Percentiles rank a stretch among this genome's conserved stretches.
Conservation (phyloP, 1,284 basidiomycete genomes). For the Omphalotus olearius region DNA sequence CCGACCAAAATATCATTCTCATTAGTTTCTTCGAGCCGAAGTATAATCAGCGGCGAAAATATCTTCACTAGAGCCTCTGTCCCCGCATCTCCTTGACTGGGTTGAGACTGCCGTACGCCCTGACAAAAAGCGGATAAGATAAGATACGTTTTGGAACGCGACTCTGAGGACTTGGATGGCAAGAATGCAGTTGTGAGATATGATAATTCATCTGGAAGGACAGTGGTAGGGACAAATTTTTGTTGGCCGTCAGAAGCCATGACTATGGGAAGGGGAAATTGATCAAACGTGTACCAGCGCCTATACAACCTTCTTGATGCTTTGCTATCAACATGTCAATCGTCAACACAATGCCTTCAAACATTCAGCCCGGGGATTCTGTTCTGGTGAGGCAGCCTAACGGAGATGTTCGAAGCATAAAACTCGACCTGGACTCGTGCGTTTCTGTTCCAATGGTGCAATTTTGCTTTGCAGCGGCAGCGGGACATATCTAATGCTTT, state of each 20-base stretch:
- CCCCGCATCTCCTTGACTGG: conserved; percentile 37
- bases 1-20: conserved; percentile 48
- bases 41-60: conserved; percentile 44
- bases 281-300: conserved; percentile 22
- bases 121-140: conserved; percentile 63
- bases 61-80: conserved; percentile 43
- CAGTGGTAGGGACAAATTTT: conserved; percentile 18
- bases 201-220: conserved; percentile 50
- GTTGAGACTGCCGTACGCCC: conserved; percentile 38
- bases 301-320: too few species aligned
- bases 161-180: conserved; percentile 37
- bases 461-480: conserved; percentile 10
- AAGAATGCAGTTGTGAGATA: conserved; percentile 53
- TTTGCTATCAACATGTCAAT: too few species aligned
- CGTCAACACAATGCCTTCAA: conserved; percentile 14
- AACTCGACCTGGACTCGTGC: conserved; percentile 63
- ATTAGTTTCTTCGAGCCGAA: conserved; percentile 48
- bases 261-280: too few species aligned
- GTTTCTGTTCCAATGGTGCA: conserved; percentile 24
- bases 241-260: conserved; percentile 2
- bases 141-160: conserved; percentile 64
- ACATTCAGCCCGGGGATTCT: conserved; percentile 57
- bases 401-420: conserved; percentile 63
- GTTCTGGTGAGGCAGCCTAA: conserved; percentile 68
- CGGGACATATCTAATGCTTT: conserved; percentile 13